Conservation (phyloP, 1,284 basidiomycete species). For the Rhizoctonia solani region DNA sequence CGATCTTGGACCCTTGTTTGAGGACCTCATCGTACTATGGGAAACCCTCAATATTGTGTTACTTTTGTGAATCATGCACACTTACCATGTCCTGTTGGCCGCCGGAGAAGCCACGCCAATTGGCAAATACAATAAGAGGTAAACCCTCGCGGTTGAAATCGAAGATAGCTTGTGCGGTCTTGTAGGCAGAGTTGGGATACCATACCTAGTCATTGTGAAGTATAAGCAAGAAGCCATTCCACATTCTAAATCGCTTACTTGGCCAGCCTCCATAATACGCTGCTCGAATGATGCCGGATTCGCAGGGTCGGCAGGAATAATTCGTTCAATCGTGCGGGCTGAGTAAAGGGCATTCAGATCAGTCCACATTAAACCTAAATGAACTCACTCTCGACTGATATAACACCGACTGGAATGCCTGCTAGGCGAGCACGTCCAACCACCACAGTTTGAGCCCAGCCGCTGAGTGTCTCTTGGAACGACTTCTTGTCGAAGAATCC, state of each 20-base stretch:
- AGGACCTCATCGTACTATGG: slow-evolving; percentile 81
- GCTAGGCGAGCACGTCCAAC: slow-evolving; percentile 95
- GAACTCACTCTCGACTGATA: slow-evolving; percentile 82
- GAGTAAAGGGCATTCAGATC: neutral
- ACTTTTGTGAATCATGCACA: slow-evolving; percentile 38
- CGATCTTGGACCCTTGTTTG: slow-evolving; percentile 96
- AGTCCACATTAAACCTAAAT: neutral
- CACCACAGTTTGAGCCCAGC: slow-evolving; percentile 98
- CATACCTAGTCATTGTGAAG: slow-evolving; percentile 56
- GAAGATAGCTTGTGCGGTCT: slow-evolving; percentile 99
- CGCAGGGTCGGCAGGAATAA: slow-evolving; percentile 98
- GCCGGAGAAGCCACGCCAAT: slow-evolving; percentile 99
- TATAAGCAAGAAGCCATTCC: neutral
- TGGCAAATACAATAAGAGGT: slow-evolving; percentile 97
- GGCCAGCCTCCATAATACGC: slow-evolving; percentile 98
- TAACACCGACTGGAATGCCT: slow-evolving; percentile 97
- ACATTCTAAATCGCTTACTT: slow-evolving; percentile 53
- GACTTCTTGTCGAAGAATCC: slow-evolving; percentile 98
- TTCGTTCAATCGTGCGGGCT: slow-evolving; percentile 91
- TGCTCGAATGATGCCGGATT: slow-evolving; percentile 98
- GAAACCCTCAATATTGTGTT: neutral
- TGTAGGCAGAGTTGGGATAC: slow-evolving; percentile 99
- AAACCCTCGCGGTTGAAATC: slow-evolving; percentile 98
- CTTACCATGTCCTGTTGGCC: slow-evolving; percentile 95
- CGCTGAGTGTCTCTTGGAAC: slow-evolving; percentile 94